A percentile compares a stretch with the other conserved stretches of the same genome.
Conservation (phyloP, 1,139 yeast species). For the Pichiaceae sp. region DNA sequence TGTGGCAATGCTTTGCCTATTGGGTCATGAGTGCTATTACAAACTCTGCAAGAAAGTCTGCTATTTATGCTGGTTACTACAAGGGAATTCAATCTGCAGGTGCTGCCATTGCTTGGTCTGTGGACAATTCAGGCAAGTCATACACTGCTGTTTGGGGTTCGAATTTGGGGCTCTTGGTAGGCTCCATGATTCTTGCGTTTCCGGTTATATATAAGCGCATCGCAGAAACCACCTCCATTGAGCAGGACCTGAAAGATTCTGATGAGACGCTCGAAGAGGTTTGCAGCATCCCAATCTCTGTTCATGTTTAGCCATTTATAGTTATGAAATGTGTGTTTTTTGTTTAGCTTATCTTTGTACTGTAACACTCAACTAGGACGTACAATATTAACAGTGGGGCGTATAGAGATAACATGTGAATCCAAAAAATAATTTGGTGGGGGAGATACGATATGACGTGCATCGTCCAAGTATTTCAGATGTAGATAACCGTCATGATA, state of each 20-base stretch:
- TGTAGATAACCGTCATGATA: no score
- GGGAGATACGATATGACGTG: no score
- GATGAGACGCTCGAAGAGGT: constrained; percentile 1
- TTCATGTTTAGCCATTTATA: no score
- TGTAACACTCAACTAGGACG: no score
- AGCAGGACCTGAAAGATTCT: constrained; percentile 2
- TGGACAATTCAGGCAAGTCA: constrained; percentile 37
- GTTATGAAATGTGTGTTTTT: no score
- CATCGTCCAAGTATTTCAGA: no score
- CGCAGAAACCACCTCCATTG: constrained; percentile 1
- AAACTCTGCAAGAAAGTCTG: constrained; percentile 47
- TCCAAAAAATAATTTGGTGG: no score
- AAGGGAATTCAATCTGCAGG: constrained; percentile 60
- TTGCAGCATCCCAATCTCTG: no score
- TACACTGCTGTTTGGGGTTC: constrained; percentile 42
- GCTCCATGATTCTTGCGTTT: constrained; percentile 35
- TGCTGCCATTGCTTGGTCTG: constrained; percentile 54
- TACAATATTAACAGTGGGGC: no score
- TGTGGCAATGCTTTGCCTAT: constrained; percentile 48
- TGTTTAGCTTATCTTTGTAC: no score
- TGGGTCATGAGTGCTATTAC: constrained; percentile 54
- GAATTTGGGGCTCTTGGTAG: constrained; percentile 50
- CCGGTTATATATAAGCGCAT: constrained; percentile 35
- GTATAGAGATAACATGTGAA: no score
- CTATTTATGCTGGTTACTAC: constrained; percentile 54